Base-by-base conservation (phyloP, 768 basidiomycete species). In the Tylopilus balloui region DNA sequence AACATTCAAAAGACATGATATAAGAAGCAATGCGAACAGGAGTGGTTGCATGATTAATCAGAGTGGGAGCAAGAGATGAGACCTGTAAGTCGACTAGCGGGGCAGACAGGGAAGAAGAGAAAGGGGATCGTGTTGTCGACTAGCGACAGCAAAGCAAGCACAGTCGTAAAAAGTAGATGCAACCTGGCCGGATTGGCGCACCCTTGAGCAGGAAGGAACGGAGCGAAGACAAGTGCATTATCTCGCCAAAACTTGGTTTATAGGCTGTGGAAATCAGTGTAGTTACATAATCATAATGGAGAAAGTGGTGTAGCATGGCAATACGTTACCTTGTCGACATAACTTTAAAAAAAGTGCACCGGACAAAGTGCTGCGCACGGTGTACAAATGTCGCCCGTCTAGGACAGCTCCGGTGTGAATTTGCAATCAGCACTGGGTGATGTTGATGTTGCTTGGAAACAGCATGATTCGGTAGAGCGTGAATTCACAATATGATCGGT, bases 21-120 rank as follows among this genome's bases (percentile, higher is more conserved):
- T 70, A 56, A 87, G 72, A 52, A 77, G 51, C 49, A 85, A 73
- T 35, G 72, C 67, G 57, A 76, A 57, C 38, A 69, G 69, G 61
- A 85, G 69, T 17, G 17, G 15, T 55, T 78, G 78, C 85, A 88
- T 87, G 55, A 59, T 67, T 39, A 15, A 34, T 45, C 17, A 27
- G 23, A 17, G 21, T 4, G 17, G 41, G 21, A 35, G 25, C 27
- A 36, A 42, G 19, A 35, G 20, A 44, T 32, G n/a, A 19, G 25
- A 43, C 47, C 21, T 27, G 37, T 24, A 48, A 24, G 43, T 53
- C 55, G 57, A 47, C 53, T 51, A 36, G 60, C 45, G 53, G 56
- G 40, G 44, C 37, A 20, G n/a, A n/a, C n/a, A 12, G 39, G 38
- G 15, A 23, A 8, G 8, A 7, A 27, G 17, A 38, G 13, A 34